Evolutionary conservation across 1,284 basidiomycete species (phyloP).

Genomic region (Acaromyces ingoldii): DNA sequence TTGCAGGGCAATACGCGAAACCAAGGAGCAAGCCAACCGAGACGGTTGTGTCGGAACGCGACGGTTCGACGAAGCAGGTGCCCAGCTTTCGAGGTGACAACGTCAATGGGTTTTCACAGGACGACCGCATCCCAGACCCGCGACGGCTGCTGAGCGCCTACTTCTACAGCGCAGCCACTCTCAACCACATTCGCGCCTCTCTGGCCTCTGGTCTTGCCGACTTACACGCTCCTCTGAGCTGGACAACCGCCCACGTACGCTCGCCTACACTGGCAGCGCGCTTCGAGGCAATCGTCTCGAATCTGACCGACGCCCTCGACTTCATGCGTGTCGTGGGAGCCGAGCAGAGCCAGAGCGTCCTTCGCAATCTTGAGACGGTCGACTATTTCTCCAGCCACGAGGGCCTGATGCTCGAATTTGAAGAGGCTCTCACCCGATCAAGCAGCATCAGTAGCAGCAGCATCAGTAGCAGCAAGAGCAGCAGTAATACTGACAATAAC

Average conservation of each 20-base stretch:
- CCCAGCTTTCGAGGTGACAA: slow-evolving; percentile 90
- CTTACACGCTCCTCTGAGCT: slow-evolving; percentile 80
- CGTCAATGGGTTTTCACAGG: slow-evolving; percentile 71
- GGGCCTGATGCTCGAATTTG: slow-evolving; percentile 87
- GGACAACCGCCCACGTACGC: slow-evolving; percentile 88
- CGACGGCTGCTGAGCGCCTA: slow-evolving; percentile 80
- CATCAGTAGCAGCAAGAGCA: too few relatives aligned
- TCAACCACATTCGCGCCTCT: slow-evolving; percentile 85
- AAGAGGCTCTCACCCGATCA: slow-evolving; percentile 85
- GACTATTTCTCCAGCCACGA: slow-evolving; percentile 96
- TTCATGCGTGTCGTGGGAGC: slow-evolving; percentile 85
- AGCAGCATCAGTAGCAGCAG: too few relatives aligned
- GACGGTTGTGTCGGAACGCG: slow-evolving; percentile 52
- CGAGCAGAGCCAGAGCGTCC: slow-evolving; percentile 48
- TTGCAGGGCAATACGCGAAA: slow-evolving; percentile 76
- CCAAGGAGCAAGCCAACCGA: slow-evolving; percentile 84
- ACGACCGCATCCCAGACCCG: slow-evolving; percentile 77
- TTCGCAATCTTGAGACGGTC: slow-evolving; percentile 62
- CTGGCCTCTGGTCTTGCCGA: slow-evolving; percentile 82
- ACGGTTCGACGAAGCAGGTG: slow-evolving; percentile 34
- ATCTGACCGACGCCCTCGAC: slow-evolving; percentile 82
- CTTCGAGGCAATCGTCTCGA: slow-evolving; percentile 77
- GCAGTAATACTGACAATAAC: slow-evolving; percentile 18
- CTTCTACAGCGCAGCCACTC: slow-evolving; percentile 87
- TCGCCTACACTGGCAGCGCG: slow-evolving; percentile 69